These are phyloP conservation scores for Colletotrichum salicis DNA, from an alignment of 2,329 filamentous ascomycete species.

Conservation along the genomic window DNA sequence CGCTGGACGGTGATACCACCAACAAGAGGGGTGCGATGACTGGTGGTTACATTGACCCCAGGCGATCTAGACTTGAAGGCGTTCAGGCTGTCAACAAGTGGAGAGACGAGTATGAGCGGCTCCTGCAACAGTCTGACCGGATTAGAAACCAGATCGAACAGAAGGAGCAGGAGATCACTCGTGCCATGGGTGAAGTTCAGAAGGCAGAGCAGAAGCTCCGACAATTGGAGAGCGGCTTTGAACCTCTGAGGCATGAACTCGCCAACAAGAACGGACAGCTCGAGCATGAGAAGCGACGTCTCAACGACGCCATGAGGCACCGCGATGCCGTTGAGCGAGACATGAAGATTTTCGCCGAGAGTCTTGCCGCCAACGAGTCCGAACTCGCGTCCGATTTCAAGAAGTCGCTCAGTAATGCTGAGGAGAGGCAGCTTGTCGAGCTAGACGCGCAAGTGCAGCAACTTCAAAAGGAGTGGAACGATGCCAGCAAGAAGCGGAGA, in stretches of 20 bases:
- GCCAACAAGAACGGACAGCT: constrained; percentile 79
- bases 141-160: constrained; percentile 77
- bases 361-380: constrained; percentile 79
- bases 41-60: constrained; percentile 90
- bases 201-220: constrained; percentile 83
- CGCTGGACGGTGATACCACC: constrained; percentile 91
- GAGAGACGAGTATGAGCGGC: constrained; percentile 77
- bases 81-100: constrained; percentile 80
- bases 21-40: constrained; percentile 96
- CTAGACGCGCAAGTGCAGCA: constrained; percentile 77
- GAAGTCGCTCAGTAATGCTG: constrained; percentile 83
- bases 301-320: constrained; percentile 74
- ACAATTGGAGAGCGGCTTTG: constrained; percentile 84
- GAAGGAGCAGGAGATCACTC: constrained; percentile 90
- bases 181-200: constrained; percentile 83
- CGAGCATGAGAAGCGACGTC: constrained; percentile 76
- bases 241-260: constrained; percentile 81
- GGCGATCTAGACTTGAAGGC: constrained; percentile 86
- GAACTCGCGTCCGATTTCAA: constrained; percentile 91
- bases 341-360: constrained; percentile 80
- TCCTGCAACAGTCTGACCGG: constrained; percentile 71
- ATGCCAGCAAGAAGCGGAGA: constrained; percentile 77
- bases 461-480: constrained; percentile 80
- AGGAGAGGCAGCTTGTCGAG: constrained; percentile 82
- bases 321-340: constrained; percentile 78